Evolutionary conservation across 2,329 filamentous ascomycete species (phyloP), one percentile per base, ranked within the genome.

Genomic region (Ceratocystiopsis minuta): DNA sequence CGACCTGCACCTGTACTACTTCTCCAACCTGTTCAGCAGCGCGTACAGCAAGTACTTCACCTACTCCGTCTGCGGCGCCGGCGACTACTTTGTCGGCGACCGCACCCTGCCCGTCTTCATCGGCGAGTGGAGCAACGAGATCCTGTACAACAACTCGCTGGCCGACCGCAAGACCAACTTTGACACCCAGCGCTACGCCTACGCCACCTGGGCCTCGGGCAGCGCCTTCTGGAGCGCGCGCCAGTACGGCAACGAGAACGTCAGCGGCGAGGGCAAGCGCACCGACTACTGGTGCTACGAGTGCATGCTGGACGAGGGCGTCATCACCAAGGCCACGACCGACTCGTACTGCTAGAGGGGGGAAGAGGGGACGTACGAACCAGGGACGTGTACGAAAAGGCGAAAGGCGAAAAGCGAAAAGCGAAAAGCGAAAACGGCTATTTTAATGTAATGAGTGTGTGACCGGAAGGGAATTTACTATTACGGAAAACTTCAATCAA

Each of bases 1-100:
- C 4, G 42, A 44, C 16, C 13, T 41, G 35, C 42, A 44, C 42
- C 40, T 44, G 35, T 44, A 44, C 38, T 44, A n/a, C 42, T 44
- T 44, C 34, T 28, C 17, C 11, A 38, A 32, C 37, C 33, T 40
- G 15, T 37, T 43, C 16, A 37, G 28, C 41, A 7, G 32, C 28
- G 36, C 42, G 4, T 44, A 44, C 38, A 36, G 35, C 12, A 40
- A 35, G 20, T 40, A 44, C 34, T 35, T 41, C 17, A 35, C 42
- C 18, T 44, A 44, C 36, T 37, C 38, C 15, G 42, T 41, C 35
- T 44, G 42, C 36, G 38, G 38, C n/a, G 38, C 38, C n/a, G 42
- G 38, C 1, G 36, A 33, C 35, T 40, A 41, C 38, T 44, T 40
- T 41, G 42, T 17, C 9, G 38, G 38, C 17, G 38, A 40, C 32